Evolutionary conservation across 1,284 basidiomycete genomes (phyloP), one percentile per base, ranked within the genome.

Genomic region (Naganishia cerealis): DNA sequence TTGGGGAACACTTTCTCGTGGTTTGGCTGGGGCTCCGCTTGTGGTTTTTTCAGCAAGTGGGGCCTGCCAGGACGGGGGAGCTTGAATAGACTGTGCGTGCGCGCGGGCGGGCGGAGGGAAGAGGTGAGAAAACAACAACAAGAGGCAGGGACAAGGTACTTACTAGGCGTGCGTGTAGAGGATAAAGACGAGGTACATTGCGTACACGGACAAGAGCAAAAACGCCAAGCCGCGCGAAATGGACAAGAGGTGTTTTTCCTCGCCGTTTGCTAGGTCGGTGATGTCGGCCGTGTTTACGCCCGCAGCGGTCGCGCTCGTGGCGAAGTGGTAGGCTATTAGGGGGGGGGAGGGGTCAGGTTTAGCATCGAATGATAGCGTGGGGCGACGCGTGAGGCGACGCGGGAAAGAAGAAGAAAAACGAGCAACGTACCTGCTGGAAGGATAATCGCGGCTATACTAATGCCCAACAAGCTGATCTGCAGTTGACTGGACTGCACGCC

Each of bases 381-480:
- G n/a, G n/a, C n/a, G n/a, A n/a, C n/a, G n/a, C n/a, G n/a, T n/a
- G n/a, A n/a, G n/a, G n/a, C n/a, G n/a, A n/a, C n/a, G n/a, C n/a
- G n/a, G n/a, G n/a, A n/a, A n/a, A n/a, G n/a, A n/a, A n/a, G n/a
- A n/a, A n/a, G n/a, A n/a, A n/a, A n/a, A n/a, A n/a, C n/a, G n/a
- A n/a, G n/a, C n/a, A n/a, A n/a, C n/a, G 42, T n/a, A 50, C 33
- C 42, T 38, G 48, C 48, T 40, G 56, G 36, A 50, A 40, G 40
- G 26, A 56, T 56, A 33, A 48, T 65, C 16, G 72, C 56, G 1
- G 55, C 65, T 10, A 66, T 66, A 57, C 65, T 53, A 69, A 93
- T 83, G 24, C 88, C 89, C 70, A 94, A 79, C 39, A 94, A 81
- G 15, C 90, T 88, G 10, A 89, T 88, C 77, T 93, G 91, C 70